Evolutionary conservation across 2,329 filamentous ascomycete species (phyloP), one percentile per base, ranked within the genome.

Genomic region (Penicillium sp.): DNA sequence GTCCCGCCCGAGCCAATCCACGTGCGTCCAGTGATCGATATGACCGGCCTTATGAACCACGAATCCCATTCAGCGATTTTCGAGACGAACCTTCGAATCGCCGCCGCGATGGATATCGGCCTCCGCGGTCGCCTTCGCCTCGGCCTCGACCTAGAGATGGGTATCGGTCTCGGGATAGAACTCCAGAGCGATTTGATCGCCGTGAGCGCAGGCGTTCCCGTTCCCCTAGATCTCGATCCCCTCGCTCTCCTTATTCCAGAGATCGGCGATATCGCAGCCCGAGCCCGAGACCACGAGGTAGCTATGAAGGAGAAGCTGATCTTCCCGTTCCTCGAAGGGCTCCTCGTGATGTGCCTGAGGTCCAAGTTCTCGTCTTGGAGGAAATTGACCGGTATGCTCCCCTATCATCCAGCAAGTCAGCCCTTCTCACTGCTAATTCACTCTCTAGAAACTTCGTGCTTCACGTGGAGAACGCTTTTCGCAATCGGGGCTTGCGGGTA

Each of bases 311-410:
- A 33, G 85, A 89, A 60, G 79, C 83, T 39, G 83, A 85, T 35
- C 79, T 92, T 13, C 88, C 90, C 29, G 84, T 96, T 8, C 90
- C 91, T 44, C 84, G 87, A 55, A 83, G 92, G 56, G 84, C 86
- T 56, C 86, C 90, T 5, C 79, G 83, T 56, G 86, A 95, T 62
- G 87, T 97, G 22, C 93, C 93, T 2, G 92, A 98, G 66, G 89
- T 97, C 16, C 92, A 97, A 71, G 86, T 98, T 29, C 84, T 97
- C 27, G 84, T 96, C 5, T 80, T 93, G 45, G 87, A 93, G 62
- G 87, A 92, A 63, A 82, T 96, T 13, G 86, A 88, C 57, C 82
- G 77, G 79, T 81, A 60, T 61, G 74, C 57, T 50, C 19, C 45
- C 37, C 19, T 13, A 48, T 31, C 8, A 39, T 46, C 35, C 2